Evolutionary conservation across 164 flowering plant species (phyloP).

Genomic region (Magnolia changhungtana): DNA sequence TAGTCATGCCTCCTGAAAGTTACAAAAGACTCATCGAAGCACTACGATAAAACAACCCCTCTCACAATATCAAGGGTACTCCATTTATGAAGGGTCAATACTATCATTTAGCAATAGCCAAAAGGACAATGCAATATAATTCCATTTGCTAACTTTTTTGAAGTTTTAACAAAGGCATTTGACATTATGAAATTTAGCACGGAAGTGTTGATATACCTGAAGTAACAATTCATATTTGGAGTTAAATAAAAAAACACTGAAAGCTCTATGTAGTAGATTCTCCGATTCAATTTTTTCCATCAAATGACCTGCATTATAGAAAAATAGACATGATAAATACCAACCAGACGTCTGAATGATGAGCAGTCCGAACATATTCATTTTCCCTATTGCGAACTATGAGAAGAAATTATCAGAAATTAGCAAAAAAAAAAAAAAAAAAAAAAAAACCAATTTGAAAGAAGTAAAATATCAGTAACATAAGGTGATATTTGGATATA

Average conservation of each 20-base stretch:
- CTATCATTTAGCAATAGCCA: background rate
- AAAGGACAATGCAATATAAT: background rate
- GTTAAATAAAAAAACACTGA: constrained; percentile 91
- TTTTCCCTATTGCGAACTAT: too few species aligned
- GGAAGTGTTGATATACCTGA: constrained; percentile 54
- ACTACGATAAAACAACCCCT: background rate
- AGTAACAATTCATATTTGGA: constrained; percentile 88
- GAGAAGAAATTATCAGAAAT: too few species aligned
- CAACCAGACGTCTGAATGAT: background rate
- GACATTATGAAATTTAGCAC: background rate
- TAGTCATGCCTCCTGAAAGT: too few species aligned
- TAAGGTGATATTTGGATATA: too few species aligned
- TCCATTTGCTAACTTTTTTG: background rate
- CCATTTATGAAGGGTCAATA: background rate
- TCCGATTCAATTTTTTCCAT: constrained; percentile 85
- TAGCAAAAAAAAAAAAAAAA: too few species aligned
- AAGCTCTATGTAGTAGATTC: constrained; percentile 85
- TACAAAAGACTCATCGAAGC: too few species aligned
- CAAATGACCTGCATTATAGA: constrained; percentile 67
- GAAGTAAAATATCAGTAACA: too few species aligned
- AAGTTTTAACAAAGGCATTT: background rate
- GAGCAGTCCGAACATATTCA: background rate
- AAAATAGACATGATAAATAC: background rate
- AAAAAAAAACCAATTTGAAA: too few species aligned
- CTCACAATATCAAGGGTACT: background rate